A percentile compares a stretch with the other conserved stretches of the same genome.
These are phyloP conservation scores for Tolypocladium endophyticum DNA, from an alignment of 2,329 filamentous ascomycete species.

Conservation along the genomic window DNA sequence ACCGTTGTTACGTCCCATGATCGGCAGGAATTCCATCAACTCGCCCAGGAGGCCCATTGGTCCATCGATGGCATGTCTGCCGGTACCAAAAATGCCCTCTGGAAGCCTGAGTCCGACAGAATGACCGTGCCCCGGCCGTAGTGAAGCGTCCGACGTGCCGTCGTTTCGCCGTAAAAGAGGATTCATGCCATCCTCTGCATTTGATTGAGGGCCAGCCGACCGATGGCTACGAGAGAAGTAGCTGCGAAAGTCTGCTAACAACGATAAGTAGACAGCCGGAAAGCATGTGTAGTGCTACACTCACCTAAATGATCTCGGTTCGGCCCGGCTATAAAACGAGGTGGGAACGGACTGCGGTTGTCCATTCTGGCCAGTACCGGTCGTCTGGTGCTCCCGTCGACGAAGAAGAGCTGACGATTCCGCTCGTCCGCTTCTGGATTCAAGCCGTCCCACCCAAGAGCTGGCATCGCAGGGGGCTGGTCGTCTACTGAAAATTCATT, in stretches of 20 bases:
- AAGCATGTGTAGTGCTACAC: slow-evolving; percentile 2
- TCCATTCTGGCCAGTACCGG: slow-evolving; percentile 22
- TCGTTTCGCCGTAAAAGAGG: slow-evolving; percentile 65
- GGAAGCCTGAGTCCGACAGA: slow-evolving; percentile 44
- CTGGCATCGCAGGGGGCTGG: slow-evolving; percentile 28
- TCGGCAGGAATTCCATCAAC: slow-evolving; percentile 43
- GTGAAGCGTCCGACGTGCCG: slow-evolving; percentile 31
- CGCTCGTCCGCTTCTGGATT: slow-evolving; percentile 38
- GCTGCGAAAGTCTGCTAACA: slow-evolving; percentile 33
- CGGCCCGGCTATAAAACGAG: slow-evolving; percentile 39
- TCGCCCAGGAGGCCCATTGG: slow-evolving; percentile 46
- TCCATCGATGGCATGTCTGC: slow-evolving; percentile 30
- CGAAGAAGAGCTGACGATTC: slow-evolving; percentile 35
- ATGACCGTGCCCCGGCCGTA: slow-evolving; percentile 38
- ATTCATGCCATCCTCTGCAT: slow-evolving; percentile 73
- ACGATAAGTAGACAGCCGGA: background rate
- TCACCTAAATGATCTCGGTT: slow-evolving; percentile 43
- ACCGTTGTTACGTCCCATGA: slow-evolving; percentile 31
- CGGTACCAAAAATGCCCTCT: slow-evolving; percentile 30
- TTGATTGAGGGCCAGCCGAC: slow-evolving; percentile 40
- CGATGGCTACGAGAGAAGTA: slow-evolving; percentile 43
- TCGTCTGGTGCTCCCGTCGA: slow-evolving; percentile 37
- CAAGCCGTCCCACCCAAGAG: slow-evolving; percentile 48
- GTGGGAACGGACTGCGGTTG: slow-evolving; percentile 51
- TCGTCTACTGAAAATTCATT: slow-evolving; percentile 1